phyloP scores from a whole-genome alignment of 805 yeast species.

The Saturnispora hagleri region DNA sequence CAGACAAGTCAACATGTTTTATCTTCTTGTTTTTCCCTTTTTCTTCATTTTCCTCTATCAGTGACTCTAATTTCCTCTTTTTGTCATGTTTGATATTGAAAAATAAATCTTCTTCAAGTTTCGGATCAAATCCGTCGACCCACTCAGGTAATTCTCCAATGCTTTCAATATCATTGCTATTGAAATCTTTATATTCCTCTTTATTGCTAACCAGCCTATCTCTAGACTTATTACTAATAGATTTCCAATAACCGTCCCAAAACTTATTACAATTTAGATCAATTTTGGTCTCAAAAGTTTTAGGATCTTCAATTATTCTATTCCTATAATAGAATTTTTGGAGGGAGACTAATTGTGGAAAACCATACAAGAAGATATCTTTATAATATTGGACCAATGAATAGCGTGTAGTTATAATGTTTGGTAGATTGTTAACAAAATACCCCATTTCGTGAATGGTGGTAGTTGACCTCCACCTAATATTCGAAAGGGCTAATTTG shows the following conservation, averaged over 20 bases:
- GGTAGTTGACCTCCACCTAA: slow-evolving; percentile 50
- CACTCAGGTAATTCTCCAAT: slow-evolving; percentile 24
- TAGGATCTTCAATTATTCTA: slow-evolving; percentile 32
- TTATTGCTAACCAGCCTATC: slow-evolving; percentile 9
- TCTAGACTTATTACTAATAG: slow-evolving; percentile 20
- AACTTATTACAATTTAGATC: slow-evolving; percentile 32
- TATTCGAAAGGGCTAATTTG: slow-evolving; percentile 39
- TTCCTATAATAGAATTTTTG: slow-evolving; percentile 48
- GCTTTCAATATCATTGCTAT: slow-evolving; percentile 15
- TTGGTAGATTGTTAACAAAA: slow-evolving; percentile 39
- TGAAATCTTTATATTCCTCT: slow-evolving; percentile 12
- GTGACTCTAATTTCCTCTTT: not conserved
- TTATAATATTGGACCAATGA: slow-evolving; percentile 34
- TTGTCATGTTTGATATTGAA: not conserved
- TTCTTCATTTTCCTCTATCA: not conserved
- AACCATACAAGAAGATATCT: slow-evolving; percentile 42
- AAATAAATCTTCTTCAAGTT: slow-evolving; percentile 16
- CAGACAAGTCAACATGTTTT: not conserved
- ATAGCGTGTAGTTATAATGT: slow-evolving; percentile 30
- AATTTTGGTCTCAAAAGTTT: slow-evolving; percentile 27
- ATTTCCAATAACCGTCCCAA: slow-evolving; percentile 48
- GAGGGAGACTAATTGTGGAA: slow-evolving; percentile 43
- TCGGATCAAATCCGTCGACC: slow-evolving; percentile 21
- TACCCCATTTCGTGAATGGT: slow-evolving; percentile 60
- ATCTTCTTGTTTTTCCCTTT: not conserved